These are phyloP conservation scores for Zea luxurians DNA, from an alignment of 176 grass and related monocot genomes.

Conservation along the genomic window DNA sequence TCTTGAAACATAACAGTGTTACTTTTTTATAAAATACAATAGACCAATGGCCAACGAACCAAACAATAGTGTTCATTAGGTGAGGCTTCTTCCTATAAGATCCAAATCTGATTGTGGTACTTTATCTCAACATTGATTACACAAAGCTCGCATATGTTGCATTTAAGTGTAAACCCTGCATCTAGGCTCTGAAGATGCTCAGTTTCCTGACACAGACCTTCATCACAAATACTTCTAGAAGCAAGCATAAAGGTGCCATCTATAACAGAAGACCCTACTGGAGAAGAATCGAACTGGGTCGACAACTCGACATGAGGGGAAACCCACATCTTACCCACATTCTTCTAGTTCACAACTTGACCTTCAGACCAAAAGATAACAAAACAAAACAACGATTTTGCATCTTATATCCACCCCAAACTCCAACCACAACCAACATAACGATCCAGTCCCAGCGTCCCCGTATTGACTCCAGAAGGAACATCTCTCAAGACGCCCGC, in stretches of 20 bases:
- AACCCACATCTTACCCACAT: not conserved
- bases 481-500: not conserved
- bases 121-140: constrained; percentile 20
- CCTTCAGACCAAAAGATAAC: constrained; percentile 1
- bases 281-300: not conserved
- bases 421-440: constrained; percentile 2
- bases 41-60: not conserved
- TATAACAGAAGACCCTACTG: not conserved
- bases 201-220: constrained; percentile 7
- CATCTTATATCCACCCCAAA: not conserved
- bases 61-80: not conserved
- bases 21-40: not conserved
- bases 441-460: not conserved
- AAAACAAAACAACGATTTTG: not conserved
- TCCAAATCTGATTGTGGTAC: not conserved
- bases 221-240: not conserved
- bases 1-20: not conserved
- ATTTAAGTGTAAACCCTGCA: not conserved
- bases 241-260: not conserved
- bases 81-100: not conserved
- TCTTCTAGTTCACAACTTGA: constrained; percentile 8
- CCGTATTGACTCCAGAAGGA: not conserved
- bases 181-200: not conserved
- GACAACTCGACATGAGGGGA: not conserved
- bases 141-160: not conserved